These are phyloP conservation scores for Ascochyta lentis DNA, from an alignment of 2,329 filamentous ascomycete genomes.

Conservation along the genomic window DNA sequence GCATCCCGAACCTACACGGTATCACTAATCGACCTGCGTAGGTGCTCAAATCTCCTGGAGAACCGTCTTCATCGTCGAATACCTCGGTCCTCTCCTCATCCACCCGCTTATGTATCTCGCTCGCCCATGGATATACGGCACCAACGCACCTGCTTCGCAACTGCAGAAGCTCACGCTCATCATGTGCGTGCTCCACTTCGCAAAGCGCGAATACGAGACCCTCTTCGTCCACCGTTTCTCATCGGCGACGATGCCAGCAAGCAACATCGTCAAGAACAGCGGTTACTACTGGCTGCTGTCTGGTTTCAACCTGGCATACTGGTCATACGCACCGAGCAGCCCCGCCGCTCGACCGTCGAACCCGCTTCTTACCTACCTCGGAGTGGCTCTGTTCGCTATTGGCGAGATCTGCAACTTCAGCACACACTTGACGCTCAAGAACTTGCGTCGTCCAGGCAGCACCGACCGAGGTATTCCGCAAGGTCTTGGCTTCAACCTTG, in stretches of 20 bases:
- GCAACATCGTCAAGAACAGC: constrained; percentile 94
- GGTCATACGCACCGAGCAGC: constrained; percentile 80
- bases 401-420: constrained; percentile 82
- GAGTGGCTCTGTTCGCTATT: constrained; percentile 74
- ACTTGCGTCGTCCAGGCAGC: constrained; percentile 77
- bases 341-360: constrained; percentile 64
- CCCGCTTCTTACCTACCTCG: constrained; percentile 61
- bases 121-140: constrained; percentile 74
- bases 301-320: constrained; percentile 81
- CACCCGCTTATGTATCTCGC: constrained; percentile 75
- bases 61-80: constrained; percentile 94
- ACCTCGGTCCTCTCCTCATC: constrained; percentile 88
- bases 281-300: constrained; percentile 91
- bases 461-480: constrained; percentile 84
- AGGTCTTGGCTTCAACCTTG: constrained; percentile 82
- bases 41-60: constrained; percentile 90
- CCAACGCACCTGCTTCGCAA: constrained; percentile 62
- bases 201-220: constrained; percentile 95
- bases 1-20: not conserved
- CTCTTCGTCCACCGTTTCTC: constrained; percentile 95
- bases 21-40: constrained; percentile 47
- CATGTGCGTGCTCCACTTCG: constrained; percentile 82
- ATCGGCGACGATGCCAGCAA: constrained; percentile 87
- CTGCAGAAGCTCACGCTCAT: constrained; percentile 75
- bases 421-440: constrained; percentile 79